Evolutionary conservation across 2,329 filamentous ascomycete species (phyloP).

Genomic region (Colletotrichum limetticola): DNA sequence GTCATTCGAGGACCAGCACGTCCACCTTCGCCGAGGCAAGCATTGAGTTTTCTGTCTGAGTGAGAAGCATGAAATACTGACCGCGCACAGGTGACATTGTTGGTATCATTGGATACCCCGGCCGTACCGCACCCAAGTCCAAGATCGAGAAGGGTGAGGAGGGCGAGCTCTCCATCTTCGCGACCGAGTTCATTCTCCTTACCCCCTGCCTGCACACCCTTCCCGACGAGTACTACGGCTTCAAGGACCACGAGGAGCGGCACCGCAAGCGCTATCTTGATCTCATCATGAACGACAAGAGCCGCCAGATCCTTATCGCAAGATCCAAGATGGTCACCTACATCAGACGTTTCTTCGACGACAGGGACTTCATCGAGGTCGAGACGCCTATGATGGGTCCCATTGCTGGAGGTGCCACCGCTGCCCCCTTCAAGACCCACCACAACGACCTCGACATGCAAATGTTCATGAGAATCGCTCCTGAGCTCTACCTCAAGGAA

Average conservation of each 20-base stretch:
- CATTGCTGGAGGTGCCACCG: slow-evolving; percentile 94
- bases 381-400: slow-evolving; percentile 98
- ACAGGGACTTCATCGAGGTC: slow-evolving; percentile 89
- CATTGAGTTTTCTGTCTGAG: background rate
- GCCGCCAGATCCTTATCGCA: slow-evolving; percentile 84
- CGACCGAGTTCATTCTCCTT: slow-evolving; percentile 84
- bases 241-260: slow-evolving; percentile 94
- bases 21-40: slow-evolving; percentile 78
- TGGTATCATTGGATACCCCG: slow-evolving; percentile 85
- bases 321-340: slow-evolving; percentile 89
- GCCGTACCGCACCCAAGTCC: slow-evolving; percentile 85
- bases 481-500: slow-evolving; percentile 97
- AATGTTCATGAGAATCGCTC: slow-evolving; percentile 85
- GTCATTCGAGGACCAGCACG: slow-evolving; percentile 88
- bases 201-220: slow-evolving; percentile 92
- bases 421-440: slow-evolving; percentile 92
- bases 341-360: slow-evolving; percentile 89
- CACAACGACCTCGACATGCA: slow-evolving; percentile 97
- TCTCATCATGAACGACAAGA: slow-evolving; percentile 94
- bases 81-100: slow-evolving; percentile 76
- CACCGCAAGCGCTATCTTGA: slow-evolving; percentile 95
- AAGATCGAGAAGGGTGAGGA: slow-evolving; percentile 81
- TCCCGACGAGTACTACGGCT: slow-evolving; percentile 90
- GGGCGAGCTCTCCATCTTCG: slow-evolving; percentile 95
- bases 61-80: background rate